Base-by-base conservation (phyloP, 805 yeast genomes). In the Candida boidinii region DNA sequence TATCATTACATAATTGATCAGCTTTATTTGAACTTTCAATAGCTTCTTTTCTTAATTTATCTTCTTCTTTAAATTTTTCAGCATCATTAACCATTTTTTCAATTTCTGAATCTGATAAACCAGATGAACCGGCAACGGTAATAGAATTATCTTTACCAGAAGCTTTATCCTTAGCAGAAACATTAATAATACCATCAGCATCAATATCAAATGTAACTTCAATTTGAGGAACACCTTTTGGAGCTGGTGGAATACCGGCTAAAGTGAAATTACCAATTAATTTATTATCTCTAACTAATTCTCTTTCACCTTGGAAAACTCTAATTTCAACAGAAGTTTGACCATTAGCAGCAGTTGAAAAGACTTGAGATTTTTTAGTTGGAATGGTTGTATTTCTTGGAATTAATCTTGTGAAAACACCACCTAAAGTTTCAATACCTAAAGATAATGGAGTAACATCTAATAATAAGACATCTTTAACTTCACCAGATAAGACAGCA, bases 241-340 rank as follows among this genome's bases (percentile, higher is more conserved):
- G 88, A 50, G 92, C 92, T 46, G 94, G 94, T 56, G 94, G 96
- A 50, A 87, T 87, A 66, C 96, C 96, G 44, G 92, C 70, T 54
- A 87, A 74, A 42, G 94, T 87, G 69, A 87, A 87, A 83, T 88
- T 87, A 66, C 96, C 96, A 61, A 87, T 84, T 61, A 88, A 76
- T 72, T 88, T 87, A 84, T 87, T 87, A 74, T 87, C 96, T 70
- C 94, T 82, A 55, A 90, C 94, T 58, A 88, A 79, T 70, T 87
- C 96, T 75, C 96, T 84, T 76, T 87, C 96, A 73, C 96, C 96
- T 73, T 87, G 96, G 95, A 85, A 88, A 40, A 87, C 96, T 70
- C 96, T 81, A 68, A 87, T 87, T 72, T 86, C 95, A 50, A 86
- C 95, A 51, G 94, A 82, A 45, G 95, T 86, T 73, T 86, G 96